These are phyloP conservation scores for Rachicladosporium sp. DNA, from an alignment of 2,329 filamentous ascomycete species.

Conservation along the genomic window DNA sequence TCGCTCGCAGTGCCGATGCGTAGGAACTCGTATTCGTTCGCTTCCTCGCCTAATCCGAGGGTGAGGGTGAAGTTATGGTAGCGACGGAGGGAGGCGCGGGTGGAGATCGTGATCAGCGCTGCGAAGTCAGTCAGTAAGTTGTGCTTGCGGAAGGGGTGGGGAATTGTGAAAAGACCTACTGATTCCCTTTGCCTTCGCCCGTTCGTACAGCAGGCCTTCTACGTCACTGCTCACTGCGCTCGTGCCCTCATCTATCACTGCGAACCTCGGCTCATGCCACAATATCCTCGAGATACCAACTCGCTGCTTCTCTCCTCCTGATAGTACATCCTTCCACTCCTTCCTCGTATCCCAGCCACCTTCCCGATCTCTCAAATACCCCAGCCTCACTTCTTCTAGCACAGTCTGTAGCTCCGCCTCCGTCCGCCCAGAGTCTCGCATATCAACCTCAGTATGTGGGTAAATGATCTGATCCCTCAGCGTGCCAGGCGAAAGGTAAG, in stretches of 20 bases:
- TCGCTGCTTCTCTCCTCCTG: conserved; percentile 91
- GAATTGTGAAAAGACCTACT: conserved; percentile 46
- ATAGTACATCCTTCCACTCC: conserved; percentile 96
- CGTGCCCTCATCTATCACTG: conserved; percentile 90
- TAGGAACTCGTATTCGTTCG: conserved; percentile 82
- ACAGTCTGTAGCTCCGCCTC: conserved; percentile 68
- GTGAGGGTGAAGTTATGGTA: conserved; percentile 89
- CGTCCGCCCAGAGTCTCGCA: conserved; percentile 66
- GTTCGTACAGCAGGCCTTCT: conserved; percentile 85
- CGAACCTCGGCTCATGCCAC: conserved; percentile 94
- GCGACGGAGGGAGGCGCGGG: conserved; percentile 83
- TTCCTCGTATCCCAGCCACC: conserved; percentile 95
- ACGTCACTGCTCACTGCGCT: conserved; percentile 90
- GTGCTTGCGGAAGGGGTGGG: conserved; percentile 4
- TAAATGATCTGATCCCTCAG: conserved; percentile 96
- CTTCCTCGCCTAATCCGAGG: conserved; percentile 66
- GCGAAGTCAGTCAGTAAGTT: conserved; percentile 3
- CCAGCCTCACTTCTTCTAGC: conserved; percentile 71
- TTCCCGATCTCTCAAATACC: conserved; percentile 82
- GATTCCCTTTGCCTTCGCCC: conserved; percentile 82
- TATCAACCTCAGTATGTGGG: conserved; percentile 85
- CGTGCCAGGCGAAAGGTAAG: conserved; percentile 84
- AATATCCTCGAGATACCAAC: conserved; percentile 82
- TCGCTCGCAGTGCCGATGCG: conserved; percentile 87
- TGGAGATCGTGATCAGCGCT: conserved; percentile 92